Evolutionary conservation across 1,139 yeast genomes (phyloP), one percentile per base, ranked within the genome.

Genomic region (Suhomyces chickasaworum): DNA sequence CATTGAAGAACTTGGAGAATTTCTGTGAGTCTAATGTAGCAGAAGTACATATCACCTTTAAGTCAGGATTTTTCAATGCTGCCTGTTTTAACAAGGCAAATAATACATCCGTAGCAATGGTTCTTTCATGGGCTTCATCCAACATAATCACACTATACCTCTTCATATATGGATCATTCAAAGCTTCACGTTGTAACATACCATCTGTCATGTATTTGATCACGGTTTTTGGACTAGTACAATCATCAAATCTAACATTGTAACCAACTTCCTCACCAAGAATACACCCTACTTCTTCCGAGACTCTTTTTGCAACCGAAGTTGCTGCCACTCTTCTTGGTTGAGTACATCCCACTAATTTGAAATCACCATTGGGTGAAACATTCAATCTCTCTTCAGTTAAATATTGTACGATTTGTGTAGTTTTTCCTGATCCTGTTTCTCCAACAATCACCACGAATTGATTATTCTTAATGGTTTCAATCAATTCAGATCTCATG

Each of bases 41-140:
- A 2, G 97, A 91, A 0, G 98, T 90, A 6, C 90, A 84, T 44
- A 93, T 84, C 4, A 91, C 73, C 58, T 85, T 85, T 47, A 93
- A 68, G 46, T 86, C 83, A 0, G 97, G 95, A 48, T 95, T 81
- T 40, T 80, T 68, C 15, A 62, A 57, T 0, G 85, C 79, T 0
- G 97, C 95, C 51, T 84, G 76, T 56, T 90, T 87, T 51, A 93
- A 67, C 39, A 93, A 68, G 0, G 96, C 96, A 73, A 93, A 90
- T 30, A 93, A 68, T 4, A 93, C 88, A 73, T 93, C 99, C 0
- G 98, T 93, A 0, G 97, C 88, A 38, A 93, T 82, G 0, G 98
- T 91, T 58, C 99, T 77, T 65, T 93, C 99, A 65, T 93, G 99
- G 0, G 97, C 97, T 65, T 90, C 98, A 68, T 90, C 98, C 45